Evolutionary conservation across 306 rosid species (phyloP).

Genomic region (Casuarina equisetifolia): DNA sequence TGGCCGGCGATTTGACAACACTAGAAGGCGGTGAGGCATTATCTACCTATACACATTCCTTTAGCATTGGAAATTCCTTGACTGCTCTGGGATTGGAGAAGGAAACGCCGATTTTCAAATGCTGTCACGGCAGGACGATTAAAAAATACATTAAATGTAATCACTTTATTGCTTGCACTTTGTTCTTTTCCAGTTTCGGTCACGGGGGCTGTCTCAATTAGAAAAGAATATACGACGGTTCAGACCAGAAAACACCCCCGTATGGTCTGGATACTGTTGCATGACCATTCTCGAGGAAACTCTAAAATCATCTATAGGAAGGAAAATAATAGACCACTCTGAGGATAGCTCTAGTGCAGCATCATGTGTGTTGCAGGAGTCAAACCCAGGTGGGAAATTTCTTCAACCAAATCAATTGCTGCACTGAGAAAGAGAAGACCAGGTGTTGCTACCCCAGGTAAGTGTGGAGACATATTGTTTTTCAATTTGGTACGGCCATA

Average conservation of each 20-base stretch:
- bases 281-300: background rate
- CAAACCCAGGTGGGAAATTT: constrained; percentile 11
- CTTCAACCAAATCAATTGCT: background rate
- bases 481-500: too few species aligned
- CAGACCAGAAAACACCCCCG: background rate
- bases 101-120: constrained; percentile 31
- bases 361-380: background rate
- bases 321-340: too few species aligned
- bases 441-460: background rate
- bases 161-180: constrained; percentile 16
- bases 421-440: background rate
- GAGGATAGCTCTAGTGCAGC: constrained; percentile 25
- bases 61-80: constrained; percentile 38
- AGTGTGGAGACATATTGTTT: constrained; percentile 12
- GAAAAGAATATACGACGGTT: background rate
- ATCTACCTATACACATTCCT: background rate
- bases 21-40: constrained; percentile 32
- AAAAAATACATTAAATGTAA: background rate
- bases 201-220: background rate
- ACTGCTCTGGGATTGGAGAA: constrained; percentile 47
- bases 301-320: too few species aligned
- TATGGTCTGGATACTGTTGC: background rate
- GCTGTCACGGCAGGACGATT: constrained; percentile 20
- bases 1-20: constrained; percentile 66
- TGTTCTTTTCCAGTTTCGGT: constrained; percentile 9